Evolutionary conservation across 169 alveolate genomes (phyloP).

Genomic region (Cryptosporidium canis): DNA sequence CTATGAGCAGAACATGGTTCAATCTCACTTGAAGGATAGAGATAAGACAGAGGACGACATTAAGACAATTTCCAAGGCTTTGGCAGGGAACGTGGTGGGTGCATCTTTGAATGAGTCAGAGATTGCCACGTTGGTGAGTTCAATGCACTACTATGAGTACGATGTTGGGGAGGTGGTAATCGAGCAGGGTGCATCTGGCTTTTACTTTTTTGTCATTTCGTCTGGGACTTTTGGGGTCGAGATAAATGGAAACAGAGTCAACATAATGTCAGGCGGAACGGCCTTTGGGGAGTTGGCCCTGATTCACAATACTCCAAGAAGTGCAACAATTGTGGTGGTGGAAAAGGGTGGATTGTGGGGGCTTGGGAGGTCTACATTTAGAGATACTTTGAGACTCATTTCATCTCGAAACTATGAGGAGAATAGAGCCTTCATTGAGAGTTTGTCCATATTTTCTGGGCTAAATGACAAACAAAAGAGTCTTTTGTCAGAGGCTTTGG

Average conservation of each 20-base stretch:
- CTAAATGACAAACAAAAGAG: conserved; percentile 89
- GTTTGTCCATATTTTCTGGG: conserved; percentile 88
- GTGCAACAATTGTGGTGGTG: conserved; percentile 94
- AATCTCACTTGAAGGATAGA: conserved; percentile 75
- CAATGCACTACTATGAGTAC: conserved; percentile 87
- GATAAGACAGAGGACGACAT: conserved; percentile 83
- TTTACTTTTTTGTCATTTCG: conserved; percentile 87
- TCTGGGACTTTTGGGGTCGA: conserved; percentile 88
- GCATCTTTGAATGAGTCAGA: conserved; percentile 87
- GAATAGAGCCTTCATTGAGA: conserved; percentile 87
- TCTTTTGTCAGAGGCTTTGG: conserved; percentile 89
- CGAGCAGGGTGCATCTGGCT: conserved; percentile 86
- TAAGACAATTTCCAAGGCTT: conserved; percentile 81
- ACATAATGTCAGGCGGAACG: conserved; percentile 89
- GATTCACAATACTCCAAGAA: conserved; percentile 96
- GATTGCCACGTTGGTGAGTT: conserved; percentile 85
- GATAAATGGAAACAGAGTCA: conserved; percentile 87
- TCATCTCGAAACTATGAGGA: conserved; percentile 89
- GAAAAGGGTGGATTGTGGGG: conserved; percentile 92
- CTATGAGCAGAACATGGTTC: conserved; percentile 34
- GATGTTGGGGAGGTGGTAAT: conserved; percentile 85
- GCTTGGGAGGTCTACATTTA: conserved; percentile 90
- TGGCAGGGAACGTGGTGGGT: conserved; percentile 86
- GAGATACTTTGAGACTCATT: conserved; percentile 88
- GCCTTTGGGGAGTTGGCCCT: conserved; percentile 99